Conservation (phyloP, 2,329 filamentous ascomycete genomes). For the Penicillium palitans region DNA sequence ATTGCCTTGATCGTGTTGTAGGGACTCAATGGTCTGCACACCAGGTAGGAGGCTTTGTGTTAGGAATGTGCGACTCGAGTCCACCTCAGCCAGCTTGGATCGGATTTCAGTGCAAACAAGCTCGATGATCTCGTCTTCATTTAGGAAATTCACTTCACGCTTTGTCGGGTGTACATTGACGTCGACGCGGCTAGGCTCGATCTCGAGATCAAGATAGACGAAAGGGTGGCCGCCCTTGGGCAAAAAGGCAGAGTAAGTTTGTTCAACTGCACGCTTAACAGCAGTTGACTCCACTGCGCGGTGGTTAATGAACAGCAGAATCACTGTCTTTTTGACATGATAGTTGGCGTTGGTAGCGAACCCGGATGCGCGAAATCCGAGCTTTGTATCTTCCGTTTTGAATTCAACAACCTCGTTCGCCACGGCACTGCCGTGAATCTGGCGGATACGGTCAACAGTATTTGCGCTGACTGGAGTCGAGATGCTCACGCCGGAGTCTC, state of each 20-base stretch:
- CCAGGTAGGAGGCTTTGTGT: constrained; percentile 87
- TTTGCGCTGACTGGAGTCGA: constrained; percentile 73
- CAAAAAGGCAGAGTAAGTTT: constrained; percentile 81
- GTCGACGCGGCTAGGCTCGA: constrained; percentile 88
- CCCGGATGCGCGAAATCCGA: constrained; percentile 80
- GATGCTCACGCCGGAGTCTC: constrained; percentile 79
- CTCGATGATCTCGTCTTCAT: constrained; percentile 94
- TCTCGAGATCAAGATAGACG: constrained; percentile 85
- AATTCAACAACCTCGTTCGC: constrained; percentile 87
- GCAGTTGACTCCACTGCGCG: constrained; percentile 85
- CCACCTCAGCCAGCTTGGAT: constrained; percentile 76
- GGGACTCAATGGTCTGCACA: constrained; percentile 49
- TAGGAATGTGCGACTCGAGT: constrained; percentile 90
- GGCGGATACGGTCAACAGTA: constrained; percentile 79
- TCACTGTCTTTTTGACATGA: constrained; percentile 80
- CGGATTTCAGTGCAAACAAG: constrained; percentile 79
- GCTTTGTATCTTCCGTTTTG: constrained; percentile 68
- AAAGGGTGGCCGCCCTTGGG: constrained; percentile 96
- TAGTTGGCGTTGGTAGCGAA: constrained; percentile 93
- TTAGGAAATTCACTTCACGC: constrained; percentile 92
- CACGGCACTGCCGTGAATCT: constrained; percentile 79
- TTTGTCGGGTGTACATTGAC: constrained; percentile 99
- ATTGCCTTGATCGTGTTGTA: constrained; percentile 25
- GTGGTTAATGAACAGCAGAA: constrained; percentile 95
- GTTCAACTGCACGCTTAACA: constrained; percentile 87